These are phyloP conservation scores for Fusarium dimerum DNA, from an alignment of 2,329 filamentous ascomycete species.

Conservation along the genomic window DNA sequence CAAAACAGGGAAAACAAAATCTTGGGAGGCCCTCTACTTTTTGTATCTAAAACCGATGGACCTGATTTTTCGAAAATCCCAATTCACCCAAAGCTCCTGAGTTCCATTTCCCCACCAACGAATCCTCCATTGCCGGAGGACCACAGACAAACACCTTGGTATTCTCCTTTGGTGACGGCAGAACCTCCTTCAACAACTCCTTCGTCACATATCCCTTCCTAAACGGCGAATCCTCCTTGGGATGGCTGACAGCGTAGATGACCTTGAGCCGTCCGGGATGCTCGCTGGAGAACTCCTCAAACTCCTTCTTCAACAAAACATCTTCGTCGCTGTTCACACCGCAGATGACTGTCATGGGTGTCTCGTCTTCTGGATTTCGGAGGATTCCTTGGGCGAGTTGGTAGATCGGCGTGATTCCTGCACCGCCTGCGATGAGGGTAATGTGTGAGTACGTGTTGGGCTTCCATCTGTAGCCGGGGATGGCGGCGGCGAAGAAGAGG, in stretches of 20 bases:
- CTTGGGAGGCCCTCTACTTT: too few relatives aligned
- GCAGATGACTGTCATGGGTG: constrained; percentile 64
- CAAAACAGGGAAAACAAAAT: too few relatives aligned
- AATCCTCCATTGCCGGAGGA: constrained; percentile 65
- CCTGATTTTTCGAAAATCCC: constrained; percentile 58
- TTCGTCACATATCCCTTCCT: constrained; percentile 60
- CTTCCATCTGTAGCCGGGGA: constrained; percentile 57
- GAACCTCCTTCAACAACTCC: constrained; percentile 54
- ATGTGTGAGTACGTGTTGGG: constrained; percentile 52
- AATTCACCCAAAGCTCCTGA: constrained; percentile 57
- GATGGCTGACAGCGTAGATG: constrained; percentile 57
- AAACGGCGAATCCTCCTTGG: constrained; percentile 41
- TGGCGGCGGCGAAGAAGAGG: constrained; percentile 56
- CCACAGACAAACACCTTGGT: constrained; percentile 70
- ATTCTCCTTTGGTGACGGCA: constrained; percentile 35
- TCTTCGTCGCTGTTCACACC: constrained; percentile 67
- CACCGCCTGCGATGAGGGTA: constrained; percentile 69
- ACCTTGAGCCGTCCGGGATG: constrained; percentile 59
- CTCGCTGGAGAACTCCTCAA: constrained; percentile 51
- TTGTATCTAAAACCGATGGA: constrained; percentile 54
- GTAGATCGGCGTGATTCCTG: constrained; percentile 71
- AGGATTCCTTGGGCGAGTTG: constrained; percentile 64
- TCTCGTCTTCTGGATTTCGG: constrained; percentile 61
- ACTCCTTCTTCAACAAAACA: constrained; percentile 55
- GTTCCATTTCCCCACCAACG: constrained; percentile 49